phyloP scores from a whole-genome alignment of 2,329 filamentous ascomycete genomes.

The Cucurbitaria berberidis region DNA sequence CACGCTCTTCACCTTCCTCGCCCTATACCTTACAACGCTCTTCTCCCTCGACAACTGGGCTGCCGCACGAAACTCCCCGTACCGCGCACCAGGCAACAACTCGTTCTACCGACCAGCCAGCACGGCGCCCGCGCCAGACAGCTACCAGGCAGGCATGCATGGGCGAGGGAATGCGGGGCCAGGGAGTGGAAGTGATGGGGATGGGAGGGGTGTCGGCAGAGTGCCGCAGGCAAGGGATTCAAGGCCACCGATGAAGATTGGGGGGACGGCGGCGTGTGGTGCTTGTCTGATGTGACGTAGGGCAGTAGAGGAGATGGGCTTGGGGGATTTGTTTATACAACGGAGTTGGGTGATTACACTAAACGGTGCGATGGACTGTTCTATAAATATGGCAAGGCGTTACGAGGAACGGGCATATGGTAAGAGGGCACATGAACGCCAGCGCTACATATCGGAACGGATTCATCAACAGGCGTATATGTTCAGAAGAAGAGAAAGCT shows the following conservation, averaged over 20 bases:
- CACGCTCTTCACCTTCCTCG: slow-evolving; percentile 42
- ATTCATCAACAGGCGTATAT: no score
- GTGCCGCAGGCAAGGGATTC: slow-evolving; percentile 31
- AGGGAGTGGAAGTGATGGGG: slow-evolving; percentile 10
- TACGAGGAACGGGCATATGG: no score
- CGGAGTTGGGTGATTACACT: no score
- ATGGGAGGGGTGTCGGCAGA: slow-evolving; percentile 25
- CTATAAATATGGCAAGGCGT: no score
- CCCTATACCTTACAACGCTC: slow-evolving; percentile 49
- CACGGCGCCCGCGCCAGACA: slow-evolving; percentile 22
- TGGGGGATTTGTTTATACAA: no score
- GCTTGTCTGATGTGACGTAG: slow-evolving; percentile 35
- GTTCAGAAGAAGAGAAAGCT: no score
- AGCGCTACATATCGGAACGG: no score
- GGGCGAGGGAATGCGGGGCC: slow-evolving; percentile 32
- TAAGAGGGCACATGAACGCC: no score
- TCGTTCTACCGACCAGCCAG: slow-evolving; percentile 33
- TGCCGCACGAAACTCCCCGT: slow-evolving; percentile 42
- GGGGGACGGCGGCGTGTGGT: slow-evolving; percentile 34
- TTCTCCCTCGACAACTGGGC: slow-evolving; percentile 47
- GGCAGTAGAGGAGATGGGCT: no score
- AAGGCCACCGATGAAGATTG: slow-evolving; percentile 36
- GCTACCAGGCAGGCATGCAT: slow-evolving; percentile 43
- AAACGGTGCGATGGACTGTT: no score
- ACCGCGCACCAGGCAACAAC: slow-evolving; percentile 31